Base-by-base conservation (phyloP, 2,329 filamentous ascomycete genomes). In the Amphichorda felina region DNA sequence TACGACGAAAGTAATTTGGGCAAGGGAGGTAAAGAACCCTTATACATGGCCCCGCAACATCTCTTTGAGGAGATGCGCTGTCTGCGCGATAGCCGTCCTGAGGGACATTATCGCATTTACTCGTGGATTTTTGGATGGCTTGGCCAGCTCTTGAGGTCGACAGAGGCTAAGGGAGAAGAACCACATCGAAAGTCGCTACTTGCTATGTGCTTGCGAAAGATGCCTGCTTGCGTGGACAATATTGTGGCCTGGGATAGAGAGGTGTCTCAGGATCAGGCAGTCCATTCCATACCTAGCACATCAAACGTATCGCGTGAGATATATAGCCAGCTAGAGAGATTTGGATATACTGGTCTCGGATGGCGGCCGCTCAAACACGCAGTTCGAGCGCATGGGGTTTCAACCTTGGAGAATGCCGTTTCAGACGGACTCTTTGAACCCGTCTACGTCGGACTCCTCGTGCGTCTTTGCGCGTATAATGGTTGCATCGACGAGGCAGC, bases 121-220 rank as follows among this genome's bases (percentile, higher is more conserved):
- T 49, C 57, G 38, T 50, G 46, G 6, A 51, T 60, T 17, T 47
- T 60, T 25, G 35, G 44, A 13, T 56, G 53, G 47, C 34, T 59
- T 15, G 43, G 45, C 19, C 37, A 43, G 8, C 27, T 60, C 5
- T 37, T 60, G 26, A 46, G 41, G 16, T 45, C 48, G 7, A 59
- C 55, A 7, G 38, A 45, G 8, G 30, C 43, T 2, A 35, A 41
- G 4, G 36, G 31, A 3, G 35, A 46, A 16, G 41, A 49, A 15
- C 28, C 45, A 8, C 46, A 47, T 13, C 41, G 42, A 5, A 57
- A 55, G 33, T 58, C 57, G 8, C 44, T 60, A 4, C 38, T 60
- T 8, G 50, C 46, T n/a, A 54, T 60, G 47, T 60, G 57, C 27
- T 41, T 60, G 25, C 57, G 53, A 11, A 50, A 43, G 36, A 36